phyloP scores from a whole-genome alignment of 1,284 basidiomycete genomes.

The Meripilus lineatus region DNA sequence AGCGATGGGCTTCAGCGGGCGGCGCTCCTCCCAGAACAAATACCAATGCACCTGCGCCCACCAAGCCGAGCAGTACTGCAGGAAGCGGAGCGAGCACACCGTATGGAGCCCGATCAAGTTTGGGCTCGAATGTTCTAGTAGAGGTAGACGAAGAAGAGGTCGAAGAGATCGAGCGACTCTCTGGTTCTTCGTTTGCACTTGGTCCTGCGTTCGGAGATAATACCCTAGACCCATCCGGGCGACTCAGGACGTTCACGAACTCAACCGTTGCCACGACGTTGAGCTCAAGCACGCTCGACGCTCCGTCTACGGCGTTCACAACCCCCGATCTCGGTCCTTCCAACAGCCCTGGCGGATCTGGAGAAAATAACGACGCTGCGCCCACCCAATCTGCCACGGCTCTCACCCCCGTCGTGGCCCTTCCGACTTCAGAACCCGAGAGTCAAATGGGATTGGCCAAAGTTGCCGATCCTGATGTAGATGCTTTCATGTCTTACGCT shows the following conservation, averaged over 20 bases:
- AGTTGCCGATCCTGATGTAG: constrained; percentile 76
- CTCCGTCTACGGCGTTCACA: constrained; percentile 54
- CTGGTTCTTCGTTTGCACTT: constrained; percentile 17
- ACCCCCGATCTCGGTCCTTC: constrained; percentile 51
- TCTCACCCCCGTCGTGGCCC: constrained; percentile 61
- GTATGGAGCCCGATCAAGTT: constrained; percentile 43
- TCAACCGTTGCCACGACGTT: constrained; percentile 45
- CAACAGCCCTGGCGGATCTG: constrained; percentile 22
- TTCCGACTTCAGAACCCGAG: constrained; percentile 66
- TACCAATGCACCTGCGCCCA: constrained; percentile 36
- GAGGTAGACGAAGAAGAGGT: constrained; percentile 75
- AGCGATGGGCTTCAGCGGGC: constrained; percentile 64
- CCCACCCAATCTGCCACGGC: constrained; percentile 37
- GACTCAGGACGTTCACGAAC: constrained; percentile 41
- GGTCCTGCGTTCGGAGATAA: constrained; percentile 33
- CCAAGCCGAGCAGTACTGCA: constrained; percentile 34
- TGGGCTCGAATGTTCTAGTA: constrained; percentile 57
- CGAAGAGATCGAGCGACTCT: constrained; percentile 41
- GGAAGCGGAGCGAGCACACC: constrained; percentile 59
- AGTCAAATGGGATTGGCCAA: constrained; percentile 71
- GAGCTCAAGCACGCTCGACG: constrained; percentile 27
- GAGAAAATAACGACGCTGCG: constrained; percentile 25
- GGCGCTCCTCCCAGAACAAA: constrained; percentile 52
- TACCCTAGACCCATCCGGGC: constrained; percentile 25
- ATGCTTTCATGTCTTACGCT: constrained; percentile 79